These are phyloP conservation scores for Penicillium bialowiezense DNA, from an alignment of 495 filamentous ascomycete species.

Conservation along the genomic window DNA sequence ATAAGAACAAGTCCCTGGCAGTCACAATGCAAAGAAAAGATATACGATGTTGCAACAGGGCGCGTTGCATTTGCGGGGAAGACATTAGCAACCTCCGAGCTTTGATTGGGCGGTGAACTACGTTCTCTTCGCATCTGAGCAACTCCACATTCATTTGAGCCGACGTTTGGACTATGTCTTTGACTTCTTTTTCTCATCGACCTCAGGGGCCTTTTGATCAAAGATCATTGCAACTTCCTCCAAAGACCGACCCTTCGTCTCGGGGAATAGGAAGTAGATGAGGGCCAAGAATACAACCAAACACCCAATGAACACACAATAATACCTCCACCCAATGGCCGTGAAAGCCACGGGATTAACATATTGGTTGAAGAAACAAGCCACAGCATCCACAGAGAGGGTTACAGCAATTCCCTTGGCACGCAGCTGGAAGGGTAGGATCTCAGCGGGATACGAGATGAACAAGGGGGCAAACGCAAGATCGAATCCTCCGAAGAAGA, in stretches of 20 bases:
- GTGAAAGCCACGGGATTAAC: conserved; percentile 59
- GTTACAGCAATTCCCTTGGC: conserved; percentile 69
- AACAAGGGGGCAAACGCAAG: conserved; percentile 60
- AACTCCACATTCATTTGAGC: no score
- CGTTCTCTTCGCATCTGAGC: no score
- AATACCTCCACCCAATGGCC: conserved; percentile 54
- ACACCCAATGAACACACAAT: conserved; percentile 58
- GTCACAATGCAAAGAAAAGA: neutral
- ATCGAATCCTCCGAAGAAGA: conserved; percentile 55
- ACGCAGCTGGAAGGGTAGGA: conserved; percentile 64
- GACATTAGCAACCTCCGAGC: conserved; percentile 10
- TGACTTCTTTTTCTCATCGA: neutral
- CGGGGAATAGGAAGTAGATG: conserved; percentile 66
- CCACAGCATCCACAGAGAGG: conserved; percentile 55
- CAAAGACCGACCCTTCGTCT: conserved; percentile 63
- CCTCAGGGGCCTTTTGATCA: conserved; percentile 25
- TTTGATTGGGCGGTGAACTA: conserved; percentile 11
- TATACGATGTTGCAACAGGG: neutral
- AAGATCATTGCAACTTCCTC: conserved; percentile 64
- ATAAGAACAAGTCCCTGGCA: no score
- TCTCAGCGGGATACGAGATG: conserved; percentile 63
- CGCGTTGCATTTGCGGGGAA: conserved; percentile 1
- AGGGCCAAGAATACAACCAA: conserved; percentile 52
- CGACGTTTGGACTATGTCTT: neutral
- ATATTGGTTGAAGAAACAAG: conserved; percentile 55